Conservation (phyloP, 805 yeast genomes). For the Saccharomyces kudriavzevii region DNA sequence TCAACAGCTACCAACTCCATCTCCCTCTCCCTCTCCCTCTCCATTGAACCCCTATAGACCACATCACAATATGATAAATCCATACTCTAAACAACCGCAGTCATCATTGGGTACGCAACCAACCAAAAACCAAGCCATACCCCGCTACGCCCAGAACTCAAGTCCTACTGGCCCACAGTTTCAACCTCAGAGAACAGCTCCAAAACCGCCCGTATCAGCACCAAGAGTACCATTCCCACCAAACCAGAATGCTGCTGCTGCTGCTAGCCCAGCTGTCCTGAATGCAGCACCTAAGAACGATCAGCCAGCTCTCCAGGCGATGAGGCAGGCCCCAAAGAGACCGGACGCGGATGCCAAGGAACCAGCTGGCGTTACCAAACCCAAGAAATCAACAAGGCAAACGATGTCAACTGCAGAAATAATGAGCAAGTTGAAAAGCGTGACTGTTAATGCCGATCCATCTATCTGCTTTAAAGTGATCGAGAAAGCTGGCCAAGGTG, state of each 20-base stretch:
- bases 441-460: constrained; percentile 83
- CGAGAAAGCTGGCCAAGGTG: constrained; percentile 94
- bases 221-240: background rate
- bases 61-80: constrained; percentile 20
- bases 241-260: constrained; percentile 29
- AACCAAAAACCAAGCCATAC: constrained; percentile 4
- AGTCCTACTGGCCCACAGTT: constrained; percentile 11
- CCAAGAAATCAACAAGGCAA: constrained; percentile 43
- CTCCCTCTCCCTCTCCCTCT: constrained; percentile 6
- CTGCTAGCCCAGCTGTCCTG: constrained; percentile 31
- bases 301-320: constrained; percentile 18
- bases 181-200: constrained; percentile 23
- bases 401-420: constrained; percentile 82
- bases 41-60: constrained; percentile 12
- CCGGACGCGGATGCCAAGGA: constrained; percentile 13
- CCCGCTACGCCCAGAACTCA: constrained; percentile 4
- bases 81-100: constrained; percentile 13
- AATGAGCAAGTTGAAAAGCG: constrained; percentile 70
- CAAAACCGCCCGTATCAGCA: constrained; percentile 14
- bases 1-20: constrained; percentile 11
- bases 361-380: constrained; percentile 30
- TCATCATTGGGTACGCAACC: background rate
- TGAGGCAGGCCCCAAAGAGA: constrained; percentile 29
- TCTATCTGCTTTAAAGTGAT: constrained; percentile 66
- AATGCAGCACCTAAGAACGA: constrained; percentile 7